Conservation (phyloP, 768 basidiomycete genomes). For the Calocybe gangraenosa region DNA sequence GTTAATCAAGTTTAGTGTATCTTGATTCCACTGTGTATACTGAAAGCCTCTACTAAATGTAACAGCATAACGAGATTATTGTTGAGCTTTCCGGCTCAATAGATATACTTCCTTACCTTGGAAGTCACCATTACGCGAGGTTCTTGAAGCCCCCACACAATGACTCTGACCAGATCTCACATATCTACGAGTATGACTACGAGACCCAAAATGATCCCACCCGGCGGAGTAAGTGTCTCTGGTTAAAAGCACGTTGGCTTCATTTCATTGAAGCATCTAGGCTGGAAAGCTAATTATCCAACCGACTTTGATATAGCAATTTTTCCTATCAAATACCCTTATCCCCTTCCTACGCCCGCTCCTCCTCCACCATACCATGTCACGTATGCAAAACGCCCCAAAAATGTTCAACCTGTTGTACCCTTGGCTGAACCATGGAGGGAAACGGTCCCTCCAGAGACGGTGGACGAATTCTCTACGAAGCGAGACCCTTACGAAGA, state of each 20-base stretch:
- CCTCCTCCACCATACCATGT: conserved; percentile 15
- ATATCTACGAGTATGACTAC: conserved; percentile 30
- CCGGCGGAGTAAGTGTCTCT: conserved; percentile 13
- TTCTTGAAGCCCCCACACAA: conserved; percentile 16
- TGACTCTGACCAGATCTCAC: conserved; percentile 14
- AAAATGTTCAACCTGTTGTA: conserved; percentile 1
- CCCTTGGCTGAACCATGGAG: no score
- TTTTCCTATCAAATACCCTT: conserved; percentile 22
- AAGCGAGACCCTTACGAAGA: conserved; percentile 19
- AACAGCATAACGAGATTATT: conserved; percentile 24
- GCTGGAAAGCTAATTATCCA: conserved; percentile 15
- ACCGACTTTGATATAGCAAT: conserved; percentile 12
- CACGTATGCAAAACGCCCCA: conserved; percentile 17
- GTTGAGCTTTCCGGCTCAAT: conserved; percentile 26
- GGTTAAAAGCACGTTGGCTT: background rate
- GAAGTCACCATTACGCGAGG: conserved; percentile 20
- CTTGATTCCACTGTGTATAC: background rate
- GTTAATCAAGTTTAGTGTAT: no score
- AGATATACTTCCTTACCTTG: conserved; percentile 23
- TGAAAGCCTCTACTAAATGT: background rate
- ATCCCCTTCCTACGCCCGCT: conserved; percentile 21
- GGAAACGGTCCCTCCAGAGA: no score
- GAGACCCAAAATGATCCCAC: conserved; percentile 21
- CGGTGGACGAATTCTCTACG: background rate
- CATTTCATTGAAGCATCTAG: conserved; percentile 1